Conservation (phyloP, 139 green algal genomes). For the Chlamydomonas asymmetrica region DNA sequence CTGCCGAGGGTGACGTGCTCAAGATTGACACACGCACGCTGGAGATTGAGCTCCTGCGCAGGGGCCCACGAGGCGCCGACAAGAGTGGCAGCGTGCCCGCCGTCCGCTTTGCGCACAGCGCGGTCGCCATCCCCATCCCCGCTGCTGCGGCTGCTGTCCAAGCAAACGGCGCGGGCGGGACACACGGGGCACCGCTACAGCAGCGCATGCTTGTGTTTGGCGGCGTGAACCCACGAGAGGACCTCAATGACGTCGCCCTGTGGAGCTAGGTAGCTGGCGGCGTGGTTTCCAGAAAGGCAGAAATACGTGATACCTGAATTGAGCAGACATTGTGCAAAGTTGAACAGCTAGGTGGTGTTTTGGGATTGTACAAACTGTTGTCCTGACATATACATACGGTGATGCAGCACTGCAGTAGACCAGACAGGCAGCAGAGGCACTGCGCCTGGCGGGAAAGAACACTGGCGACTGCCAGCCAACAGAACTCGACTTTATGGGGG, state of each 20-base stretch:
- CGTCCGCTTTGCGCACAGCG: slow-evolving; percentile 48
- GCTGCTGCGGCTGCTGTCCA: neutral
- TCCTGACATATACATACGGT: too few species aligned
- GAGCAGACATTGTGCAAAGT: too few species aligned
- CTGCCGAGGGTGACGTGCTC: slow-evolving; percentile 55
- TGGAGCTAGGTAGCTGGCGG: too few species aligned
- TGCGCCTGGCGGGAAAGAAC: too few species aligned
- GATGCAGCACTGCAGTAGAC: too few species aligned
- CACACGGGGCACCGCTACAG: neutral
- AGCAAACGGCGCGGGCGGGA: neutral
- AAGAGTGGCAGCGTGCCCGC: slow-evolving; percentile 22
- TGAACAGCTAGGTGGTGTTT: too few species aligned
- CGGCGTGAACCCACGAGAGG: slow-evolving; percentile 57
- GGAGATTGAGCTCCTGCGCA: slow-evolving; percentile 43
- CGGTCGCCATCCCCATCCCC: slow-evolving; percentile 15
- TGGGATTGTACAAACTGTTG: too few species aligned
- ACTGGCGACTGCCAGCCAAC: too few species aligned
- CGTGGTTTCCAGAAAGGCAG: too few species aligned
- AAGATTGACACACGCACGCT: slow-evolving; percentile 35
- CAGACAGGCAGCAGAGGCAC: too few species aligned
- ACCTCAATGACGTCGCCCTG: slow-evolving; percentile 54
- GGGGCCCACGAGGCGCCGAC: slow-evolving; percentile 33
- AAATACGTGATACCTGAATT: too few species aligned
- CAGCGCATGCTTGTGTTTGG: slow-evolving; percentile 60
- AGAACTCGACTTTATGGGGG: too few species aligned